Base-by-base conservation (phyloP, 108 stramenopile species). In the Fragilaria radians region DNA sequence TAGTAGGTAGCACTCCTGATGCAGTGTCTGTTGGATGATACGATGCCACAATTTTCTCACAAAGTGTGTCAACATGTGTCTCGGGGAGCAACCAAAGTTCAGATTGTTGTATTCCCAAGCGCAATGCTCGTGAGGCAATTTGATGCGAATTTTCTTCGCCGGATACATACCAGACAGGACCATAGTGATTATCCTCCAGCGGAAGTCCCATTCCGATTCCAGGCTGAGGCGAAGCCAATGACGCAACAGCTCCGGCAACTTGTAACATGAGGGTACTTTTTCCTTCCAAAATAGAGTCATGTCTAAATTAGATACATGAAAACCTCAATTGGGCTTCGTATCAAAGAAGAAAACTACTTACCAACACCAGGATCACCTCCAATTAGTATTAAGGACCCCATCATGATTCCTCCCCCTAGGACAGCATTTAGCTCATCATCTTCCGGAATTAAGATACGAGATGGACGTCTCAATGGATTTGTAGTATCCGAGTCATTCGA, bases 81-180 rank as follows among this genome's bases (percentile, higher is more conserved):
- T 85, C 86, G 36, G 79, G 65, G 58, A 85, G 66, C 29, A 86
- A 48, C 54, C 76, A 71, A 2, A 89, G 62, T 58, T 86, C 80
- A 17, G 77, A 63, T 33, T 81, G 73, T 19, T 61, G 48, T 0
- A 80, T 72, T 11, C 79, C 74, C 36, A 96, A 78, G 22, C 95
- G 59, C 34, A 71, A 49, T 0, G 94, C 96, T 31, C 95, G 69
- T 9, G 82, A 68, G 18, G 90, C 92, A 46, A 97, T 88, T 78
- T 97, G 96, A n/a, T 77, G 66, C 24, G 86, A 58, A 46, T 86
- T 95, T 64, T 97, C 96, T 63, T 97, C 96, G 29, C 96, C 96
- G 14, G 91, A 89, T 18, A 95, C 73, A 63, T 97, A 97, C 52
- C 94, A 79, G 0, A 95, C 95, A 9, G 87, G 81, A n/a, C 91